These are phyloP conservation scores for Anthostomella pinea DNA, from an alignment of 2,329 filamentous ascomycete species.

Conservation along the genomic window DNA sequence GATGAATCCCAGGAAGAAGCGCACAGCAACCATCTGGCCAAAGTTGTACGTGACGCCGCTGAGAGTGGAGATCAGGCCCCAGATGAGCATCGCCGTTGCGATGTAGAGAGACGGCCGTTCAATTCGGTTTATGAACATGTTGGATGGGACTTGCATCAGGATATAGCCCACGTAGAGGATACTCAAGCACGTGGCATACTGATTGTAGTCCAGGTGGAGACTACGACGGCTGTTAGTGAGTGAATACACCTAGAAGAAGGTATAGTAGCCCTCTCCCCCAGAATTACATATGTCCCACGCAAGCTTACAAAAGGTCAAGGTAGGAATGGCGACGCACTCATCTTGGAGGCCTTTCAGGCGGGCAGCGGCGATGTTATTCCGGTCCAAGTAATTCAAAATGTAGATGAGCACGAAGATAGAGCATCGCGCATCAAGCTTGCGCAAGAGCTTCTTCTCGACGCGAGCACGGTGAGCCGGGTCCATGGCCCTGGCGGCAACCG, in stretches of 20 bases:
- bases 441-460: constrained; percentile 64
- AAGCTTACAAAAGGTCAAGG: neutral
- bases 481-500: constrained; percentile 19
- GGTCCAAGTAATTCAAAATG: constrained; percentile 70
- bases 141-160: constrained; percentile 60
- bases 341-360: constrained; percentile 61
- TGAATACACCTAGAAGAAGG: too few species aligned
- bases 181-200: constrained; percentile 62
- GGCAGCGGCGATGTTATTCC: constrained; percentile 67
- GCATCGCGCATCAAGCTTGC: constrained; percentile 69
- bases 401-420: constrained; percentile 72
- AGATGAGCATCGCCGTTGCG: constrained; percentile 50
- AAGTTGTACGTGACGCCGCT: constrained; percentile 53
- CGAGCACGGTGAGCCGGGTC: constrained; percentile 47
- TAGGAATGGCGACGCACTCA: constrained; percentile 35
- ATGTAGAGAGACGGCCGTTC: constrained; percentile 51
- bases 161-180: constrained; percentile 68
- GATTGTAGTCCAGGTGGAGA: constrained; percentile 45
- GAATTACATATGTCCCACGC: neutral
- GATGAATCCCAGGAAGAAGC: constrained; percentile 60
- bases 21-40: constrained; percentile 50
- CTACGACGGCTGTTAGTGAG: too few species aligned
- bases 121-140: constrained; percentile 56
- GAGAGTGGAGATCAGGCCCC: constrained; percentile 59
- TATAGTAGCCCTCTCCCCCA: constrained; percentile 10